A percentile compares a stretch with the other conserved stretches of the same genome.
Evolutionary conservation across 225 moss, liverwort and hornwort species (phyloP).

Genomic region (Bryum argenteum): DNA sequence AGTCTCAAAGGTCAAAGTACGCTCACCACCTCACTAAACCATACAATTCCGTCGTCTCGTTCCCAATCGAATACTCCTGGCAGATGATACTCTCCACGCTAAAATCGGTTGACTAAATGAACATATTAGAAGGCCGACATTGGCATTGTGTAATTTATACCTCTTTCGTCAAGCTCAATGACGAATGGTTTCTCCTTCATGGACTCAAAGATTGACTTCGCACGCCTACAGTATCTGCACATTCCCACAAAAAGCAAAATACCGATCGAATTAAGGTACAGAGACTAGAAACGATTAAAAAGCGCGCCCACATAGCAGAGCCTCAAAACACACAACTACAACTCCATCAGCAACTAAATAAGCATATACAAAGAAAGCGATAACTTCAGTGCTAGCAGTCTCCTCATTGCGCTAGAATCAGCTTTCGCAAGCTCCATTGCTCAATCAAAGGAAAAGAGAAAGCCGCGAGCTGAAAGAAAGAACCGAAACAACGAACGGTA

Average conservation of each 20-base stretch:
- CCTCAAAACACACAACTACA: no score
- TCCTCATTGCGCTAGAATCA: no score
- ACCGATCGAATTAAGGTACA: not conserved
- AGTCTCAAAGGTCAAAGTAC: not conserved
- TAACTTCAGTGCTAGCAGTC: no score
- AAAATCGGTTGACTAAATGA: not conserved
- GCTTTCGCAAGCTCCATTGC: no score
- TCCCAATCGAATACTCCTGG: not conserved
- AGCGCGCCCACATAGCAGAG: no score
- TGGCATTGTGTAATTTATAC: conserved; percentile 24
- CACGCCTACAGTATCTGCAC: conserved; percentile 83
- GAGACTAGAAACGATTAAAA: no score
- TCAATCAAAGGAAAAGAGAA: not conserved
- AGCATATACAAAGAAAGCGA: no score
- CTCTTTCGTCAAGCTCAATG: conserved; percentile 88
- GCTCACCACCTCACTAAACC: not conserved
- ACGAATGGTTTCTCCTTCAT: conserved; percentile 71
- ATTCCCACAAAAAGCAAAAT: not conserved
- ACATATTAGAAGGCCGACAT: not conserved
- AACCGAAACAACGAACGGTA: not conserved
- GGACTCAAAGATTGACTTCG: conserved; percentile 77
- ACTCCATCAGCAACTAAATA: no score
- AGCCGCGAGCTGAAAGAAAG: not conserved
- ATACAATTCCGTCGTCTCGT: not conserved
- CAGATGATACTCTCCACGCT: not conserved